Evolutionary conservation across 2,329 filamentous ascomycete genomes (phyloP), one percentile per base, ranked within the genome.

Genomic region (Moelleriella libera): DNA sequence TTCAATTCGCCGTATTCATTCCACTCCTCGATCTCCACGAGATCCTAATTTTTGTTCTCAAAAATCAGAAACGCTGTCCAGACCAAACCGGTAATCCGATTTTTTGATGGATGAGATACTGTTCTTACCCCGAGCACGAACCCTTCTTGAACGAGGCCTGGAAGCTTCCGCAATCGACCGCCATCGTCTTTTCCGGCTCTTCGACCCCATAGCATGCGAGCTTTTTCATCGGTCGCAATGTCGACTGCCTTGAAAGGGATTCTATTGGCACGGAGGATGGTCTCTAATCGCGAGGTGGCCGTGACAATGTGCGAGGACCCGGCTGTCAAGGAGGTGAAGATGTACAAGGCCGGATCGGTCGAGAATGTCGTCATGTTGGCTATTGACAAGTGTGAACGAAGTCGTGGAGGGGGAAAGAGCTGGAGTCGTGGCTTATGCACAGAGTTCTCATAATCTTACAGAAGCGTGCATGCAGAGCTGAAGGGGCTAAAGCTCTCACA

Each of bases 1-100:
- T 88, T 88, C 51, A 98, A 77, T 68, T 97, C 90, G 66, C 88
- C 88, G 66, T 94, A 96, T 64, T 98, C 92, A 70, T 98, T 98
- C 92, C 90, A 97, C 63, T 98, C 92, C 67, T 98, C 92, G 53
- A 97, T 80, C 65, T 97, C 83, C 53, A 90, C 84, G 45, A 96
- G 75, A 63, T 96, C 92, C 89, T 96, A 51, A 3, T 21, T 21
- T 21, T 21, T 21, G n/a, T n/a, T n/a, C n/a, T n/a, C n/a, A n/a
- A 32, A 40, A 37, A 21, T 12, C 30, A 30, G 21, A 30, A 29
- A 28, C 31, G 12, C 11, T 6, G 28, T n/a, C 30, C 41, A 31
- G 40, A 41, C 41, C 8, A 39, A 3, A 11, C n/a, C 11, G n/a
- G 5, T 10, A 21, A 3, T 9, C 4, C 9, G 34, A 9, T 12